Evolutionary conservation across 2,329 filamentous ascomycete species (phyloP), one percentile per base, ranked within the genome.

Genomic region (Myriangium duriaei): DNA sequence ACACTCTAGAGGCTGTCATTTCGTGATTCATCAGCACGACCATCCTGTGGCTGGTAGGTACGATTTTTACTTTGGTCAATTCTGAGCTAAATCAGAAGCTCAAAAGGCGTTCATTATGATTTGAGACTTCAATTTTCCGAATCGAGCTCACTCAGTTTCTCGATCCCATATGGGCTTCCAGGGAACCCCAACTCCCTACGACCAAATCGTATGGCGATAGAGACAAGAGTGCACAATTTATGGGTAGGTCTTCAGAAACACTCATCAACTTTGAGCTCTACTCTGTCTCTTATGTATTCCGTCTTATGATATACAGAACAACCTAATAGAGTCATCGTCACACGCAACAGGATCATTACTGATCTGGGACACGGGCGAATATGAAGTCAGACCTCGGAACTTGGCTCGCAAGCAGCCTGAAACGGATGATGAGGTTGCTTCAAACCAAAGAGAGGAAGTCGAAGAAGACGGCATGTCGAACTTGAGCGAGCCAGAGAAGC

Each of bases 11-110:
- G 69, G 70, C 6, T 55, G 56, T 14, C 59, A 63, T 26, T 83
- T 82, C 50, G 72, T 83, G 36, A 67, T 83, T 26, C 77, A 83
- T 53, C 78, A 84, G 51, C 78, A 84, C 51, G 77, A 81, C 50
- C 79, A 83, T 51, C 79, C 79, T 1, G 54, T 80, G 30, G 76
- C 79, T 7, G 77, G 79, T 15, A 49, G 12, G 67, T 37, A 29
- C 28, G 16, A 13, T 5, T 7, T 29, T 4, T 13, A 13, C 30
- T 9, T 15, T 12, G n/a, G 14, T 11, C 6, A 34, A 10, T 6
- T 11, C 17, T 19, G 21, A 11, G 9, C 18, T 11, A 5, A 18
- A 30, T 9, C 11, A 36, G 30, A 35, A 17, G 32, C n/a, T 14
- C 45, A 47, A 45, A 44, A 54, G 51, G 54, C 19, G 54, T 55